Evolutionary conservation across 164 flowering plant species (phyloP), one percentile per base, ranked within the genome.

Genomic region (Magnolia kwangsiensis): DNA sequence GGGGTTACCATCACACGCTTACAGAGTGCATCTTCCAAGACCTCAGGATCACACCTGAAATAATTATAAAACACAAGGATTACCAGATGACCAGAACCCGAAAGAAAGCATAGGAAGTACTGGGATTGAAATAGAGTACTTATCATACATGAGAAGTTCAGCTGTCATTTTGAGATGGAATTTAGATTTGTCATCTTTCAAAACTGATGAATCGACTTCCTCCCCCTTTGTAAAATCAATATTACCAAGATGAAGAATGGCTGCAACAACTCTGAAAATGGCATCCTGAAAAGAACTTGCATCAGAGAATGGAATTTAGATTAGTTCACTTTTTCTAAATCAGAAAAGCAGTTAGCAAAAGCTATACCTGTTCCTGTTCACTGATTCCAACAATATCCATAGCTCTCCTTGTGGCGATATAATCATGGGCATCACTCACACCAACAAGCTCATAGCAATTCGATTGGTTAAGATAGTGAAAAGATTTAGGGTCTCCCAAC

Each of bases 401-500:
- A 63, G 98, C 98, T 82, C 92, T 89, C 69, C 93, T 88, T 27
- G 92, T 91, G 72, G 91, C 84, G 67, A 92, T 88, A 80, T 92
- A 93, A n/a, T 89, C 88, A 20, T 87, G 84, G 1, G 91, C 90
- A 86, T 90, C 98, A 87, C 73, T 83, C 50, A 88, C 88, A 63
- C 89, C 95, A 81, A 78, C 87, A 63, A 92, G 83, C 78, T 93
- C 92, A 81, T 89, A 92, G 83, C 98, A 93, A 77, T 81, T 88
- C 69, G 98, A 93, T 83, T 92, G 98, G 77, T 93, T 93, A 69
- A 93, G 94, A 78, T 93, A 92, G 79, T 88, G 98, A 83, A 90
- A 93, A n/a, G 93, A 89, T 73, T 81, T 89, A 13, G 95, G 94
- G 82, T 90, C 73, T 85, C 92, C 96, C 82, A 93, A 82, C 82